Evolutionary conservation across 2,329 filamentous ascomycete species (phyloP).

Genomic region (Colletotrichum lupini): DNA sequence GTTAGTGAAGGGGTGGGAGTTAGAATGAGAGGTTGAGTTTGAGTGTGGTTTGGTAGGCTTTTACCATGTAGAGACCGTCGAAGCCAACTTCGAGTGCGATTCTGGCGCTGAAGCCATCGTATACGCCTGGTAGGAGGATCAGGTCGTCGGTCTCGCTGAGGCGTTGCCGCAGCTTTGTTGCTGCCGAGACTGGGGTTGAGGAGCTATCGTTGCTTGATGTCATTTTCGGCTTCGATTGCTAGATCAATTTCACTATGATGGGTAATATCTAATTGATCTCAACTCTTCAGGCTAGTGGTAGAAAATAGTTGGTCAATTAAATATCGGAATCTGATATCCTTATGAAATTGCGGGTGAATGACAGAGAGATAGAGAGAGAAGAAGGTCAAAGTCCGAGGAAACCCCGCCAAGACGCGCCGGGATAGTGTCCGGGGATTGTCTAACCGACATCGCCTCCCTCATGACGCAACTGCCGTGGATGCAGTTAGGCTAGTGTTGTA

Average conservation of each 20-base stretch:
- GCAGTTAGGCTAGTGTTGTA: neutral
- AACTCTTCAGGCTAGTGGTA: neutral
- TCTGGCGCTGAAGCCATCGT: constrained; percentile 74
- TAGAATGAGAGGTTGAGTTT: neutral
- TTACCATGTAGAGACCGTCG: constrained; percentile 75
- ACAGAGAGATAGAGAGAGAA: neutral
- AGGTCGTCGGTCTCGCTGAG: constrained; percentile 51
- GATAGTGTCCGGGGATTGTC: neutral
- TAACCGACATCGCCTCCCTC: neutral
- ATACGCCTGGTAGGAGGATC: constrained; percentile 73
- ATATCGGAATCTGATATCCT: neutral
- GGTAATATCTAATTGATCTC: no score
- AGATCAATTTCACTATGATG: no score
- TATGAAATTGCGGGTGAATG: neutral
- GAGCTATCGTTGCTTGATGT: neutral
- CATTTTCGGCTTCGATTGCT: neutral
- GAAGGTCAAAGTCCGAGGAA: neutral
- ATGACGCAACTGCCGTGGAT: constrained; percentile 9
- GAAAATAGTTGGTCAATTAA: neutral
- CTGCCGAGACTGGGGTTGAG: constrained; percentile 32
- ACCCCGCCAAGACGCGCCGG: neutral
- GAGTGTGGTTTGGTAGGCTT: constrained; percentile 24
- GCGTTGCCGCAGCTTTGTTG: constrained; percentile 52
- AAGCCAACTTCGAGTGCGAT: constrained; percentile 73
- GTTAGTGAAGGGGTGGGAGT: neutral